Evolutionary conservation across 768 basidiomycete species (phyloP), one percentile per base, ranked within the genome.

Genomic region (Sarcomyxa edulis): DNA sequence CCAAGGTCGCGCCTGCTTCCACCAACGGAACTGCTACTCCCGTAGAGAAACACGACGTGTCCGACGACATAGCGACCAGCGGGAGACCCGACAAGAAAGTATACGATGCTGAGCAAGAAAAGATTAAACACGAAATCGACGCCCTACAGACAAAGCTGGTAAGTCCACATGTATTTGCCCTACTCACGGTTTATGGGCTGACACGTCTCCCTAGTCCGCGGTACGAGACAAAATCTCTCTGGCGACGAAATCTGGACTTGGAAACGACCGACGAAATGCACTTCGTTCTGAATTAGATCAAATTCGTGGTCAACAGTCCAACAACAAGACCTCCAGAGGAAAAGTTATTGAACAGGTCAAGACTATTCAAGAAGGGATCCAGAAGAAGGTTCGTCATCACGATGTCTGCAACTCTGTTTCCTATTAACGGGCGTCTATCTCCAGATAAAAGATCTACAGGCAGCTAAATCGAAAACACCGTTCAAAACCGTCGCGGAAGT

Each of bases 61-160:
- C 64, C 32, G 49, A 56, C 44, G 45, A 58, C 31, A 52, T 61
- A 24, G 52, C 61, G 36, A 25, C 49, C 21, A 59, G 68, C 32
- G 80, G 75, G 30, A 87, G 70, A 56, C 94, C 94, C 22, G 93
- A 96, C 74, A 92, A 91, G 63, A 72, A 72, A 33, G 66, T 61
- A n/a, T 85, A 85, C 58, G 88, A 96, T 37, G 73, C 70, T 7
- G 92, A 97, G 64, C 90, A 94, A 62, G 81, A 85, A 37, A 77
- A 62, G 52, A 66, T 94, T 48, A 91, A 85, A 61, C 63, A 71
- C 18, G 85, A 93, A 53, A 94, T 97, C 51, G 93, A 94, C 43
- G 70, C 64, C 32, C 60, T 92, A 34, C 90, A 96, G 61, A 61
- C 60, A 15, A 84, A 89, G 60, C 62, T 93, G 44, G 95, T 91